Conservation (phyloP, 106 monocot genomes). For the Triglochin maritima region DNA sequence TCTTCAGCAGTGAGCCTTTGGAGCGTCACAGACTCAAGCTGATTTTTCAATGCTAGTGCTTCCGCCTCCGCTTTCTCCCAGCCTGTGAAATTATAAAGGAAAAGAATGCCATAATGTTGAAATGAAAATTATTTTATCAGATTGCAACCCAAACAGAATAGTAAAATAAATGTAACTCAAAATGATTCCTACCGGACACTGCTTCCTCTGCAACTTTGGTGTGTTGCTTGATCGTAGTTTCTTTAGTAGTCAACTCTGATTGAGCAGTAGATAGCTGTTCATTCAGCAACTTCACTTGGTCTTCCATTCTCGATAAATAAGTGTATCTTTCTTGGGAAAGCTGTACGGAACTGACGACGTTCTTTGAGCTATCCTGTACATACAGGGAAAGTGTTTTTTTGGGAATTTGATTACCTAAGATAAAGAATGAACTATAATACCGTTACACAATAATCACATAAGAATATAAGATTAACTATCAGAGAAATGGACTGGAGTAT, state of each 20-base stretch:
- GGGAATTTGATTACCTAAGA: neutral
- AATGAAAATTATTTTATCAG: neutral
- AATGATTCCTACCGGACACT: constrained; percentile 15
- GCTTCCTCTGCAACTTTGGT: constrained; percentile 38
- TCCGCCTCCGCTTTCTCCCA: constrained; percentile 68
- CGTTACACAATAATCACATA: neutral
- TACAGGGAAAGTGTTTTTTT: neutral
- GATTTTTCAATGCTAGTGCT: constrained; percentile 33
- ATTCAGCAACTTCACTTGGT: constrained; percentile 25
- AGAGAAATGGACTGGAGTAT: neutral
- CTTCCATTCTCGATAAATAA: constrained; percentile 18
- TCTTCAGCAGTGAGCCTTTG: constrained; percentile 45
- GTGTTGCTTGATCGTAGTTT: constrained; percentile 17
- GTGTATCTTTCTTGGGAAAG: constrained; percentile 26
- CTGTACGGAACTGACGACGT: constrained; percentile 15
- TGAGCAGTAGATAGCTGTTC: constrained; percentile 15
- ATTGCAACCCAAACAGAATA: neutral
- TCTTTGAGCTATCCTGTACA: constrained; percentile 18
- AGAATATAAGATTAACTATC: neutral
- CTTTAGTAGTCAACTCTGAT: constrained; percentile 14
- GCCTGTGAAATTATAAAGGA: constrained; percentile 13
- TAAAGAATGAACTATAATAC: neutral
- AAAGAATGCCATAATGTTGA: neutral
- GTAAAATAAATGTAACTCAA: neutral
- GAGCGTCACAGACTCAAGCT: constrained; percentile 44